Evolutionary conservation across 208 protist genomes (phyloP).

Genomic region (Crithidia acanthocephali): DNA sequence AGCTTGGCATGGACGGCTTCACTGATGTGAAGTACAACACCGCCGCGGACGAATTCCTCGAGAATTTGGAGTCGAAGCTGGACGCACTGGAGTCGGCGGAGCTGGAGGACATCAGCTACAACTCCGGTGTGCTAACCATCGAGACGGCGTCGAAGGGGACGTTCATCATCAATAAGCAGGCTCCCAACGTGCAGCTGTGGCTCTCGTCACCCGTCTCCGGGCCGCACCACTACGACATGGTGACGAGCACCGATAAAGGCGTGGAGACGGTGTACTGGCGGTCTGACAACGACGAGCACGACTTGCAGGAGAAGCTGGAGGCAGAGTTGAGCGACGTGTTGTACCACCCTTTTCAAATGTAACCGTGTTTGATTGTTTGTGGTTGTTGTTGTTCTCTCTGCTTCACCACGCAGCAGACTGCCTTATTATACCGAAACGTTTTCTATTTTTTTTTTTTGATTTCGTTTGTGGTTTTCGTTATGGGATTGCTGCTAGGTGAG

Average conservation of each 20-base stretch:
- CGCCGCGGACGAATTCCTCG: conserved; percentile 71
- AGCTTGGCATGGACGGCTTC: conserved; percentile 87
- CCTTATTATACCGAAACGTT: not conserved
- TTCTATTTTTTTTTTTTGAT: conserved; percentile 5
- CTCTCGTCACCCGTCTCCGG: conserved; percentile 91
- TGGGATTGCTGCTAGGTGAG: no score
- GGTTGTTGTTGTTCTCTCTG: not conserved
- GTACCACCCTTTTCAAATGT: conserved; percentile 33
- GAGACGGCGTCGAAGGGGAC: conserved; percentile 62
- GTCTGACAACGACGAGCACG: conserved; percentile 71
- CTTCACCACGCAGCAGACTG: no score
- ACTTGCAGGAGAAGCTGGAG: conserved; percentile 61
- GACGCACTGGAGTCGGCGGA: conserved; percentile 54
- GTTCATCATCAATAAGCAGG: conserved; percentile 94
- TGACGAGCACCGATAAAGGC: conserved; percentile 21
- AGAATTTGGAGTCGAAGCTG: conserved; percentile 59
- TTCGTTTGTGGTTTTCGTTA: no score
- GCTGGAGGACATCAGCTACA: conserved; percentile 72
- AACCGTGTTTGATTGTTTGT: conserved; percentile 7
- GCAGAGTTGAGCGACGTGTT: conserved; percentile 72
- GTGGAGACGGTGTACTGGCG: conserved; percentile 48
- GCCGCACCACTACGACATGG: conserved; percentile 91
- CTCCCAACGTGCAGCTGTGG: conserved; percentile 93
- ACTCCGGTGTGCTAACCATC: conserved; percentile 80
- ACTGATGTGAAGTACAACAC: conserved; percentile 78